Percentiles rank a stretch among this genome's conserved stretches.
These are phyloP conservation scores for Parastagonospora avenae DNA, from an alignment of 2,329 filamentous ascomycete species.

Conservation along the genomic window DNA sequence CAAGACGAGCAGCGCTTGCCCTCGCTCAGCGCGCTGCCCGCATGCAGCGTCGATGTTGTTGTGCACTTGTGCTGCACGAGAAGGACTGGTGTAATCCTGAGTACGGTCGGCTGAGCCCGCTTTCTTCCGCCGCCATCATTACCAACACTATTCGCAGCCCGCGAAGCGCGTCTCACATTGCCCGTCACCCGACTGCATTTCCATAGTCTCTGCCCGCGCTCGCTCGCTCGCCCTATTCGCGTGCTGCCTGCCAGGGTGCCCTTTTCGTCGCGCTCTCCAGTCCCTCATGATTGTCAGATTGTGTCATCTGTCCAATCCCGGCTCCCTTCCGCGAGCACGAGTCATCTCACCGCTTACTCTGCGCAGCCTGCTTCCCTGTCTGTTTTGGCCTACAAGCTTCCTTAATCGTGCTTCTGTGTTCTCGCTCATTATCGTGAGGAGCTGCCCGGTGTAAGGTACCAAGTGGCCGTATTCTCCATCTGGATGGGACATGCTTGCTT, in stretches of 20 bases:
- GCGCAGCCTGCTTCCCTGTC: conserved; percentile 29
- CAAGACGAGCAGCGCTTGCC: conserved; percentile 18
- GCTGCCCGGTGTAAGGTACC: conserved; percentile 34
- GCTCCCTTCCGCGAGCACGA: conserved; percentile 33
- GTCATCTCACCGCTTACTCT: conserved; percentile 44
- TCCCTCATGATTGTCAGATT: conserved; percentile 32
- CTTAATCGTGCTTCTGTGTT: conserved; percentile 29
- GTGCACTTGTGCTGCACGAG: conserved; percentile 7
- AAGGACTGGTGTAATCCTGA: conserved; percentile 18
- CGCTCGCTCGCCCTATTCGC: conserved; percentile 12
- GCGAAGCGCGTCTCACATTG: conserved; percentile 6
- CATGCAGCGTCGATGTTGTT: conserved; percentile 3
- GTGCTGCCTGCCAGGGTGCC: conserved; percentile 19
- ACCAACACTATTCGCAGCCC: conserved; percentile 19
- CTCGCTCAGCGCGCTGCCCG: background rate
- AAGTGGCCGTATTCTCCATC: conserved; percentile 21
- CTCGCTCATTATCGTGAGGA: conserved; percentile 37
- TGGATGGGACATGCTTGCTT: conserved; percentile 28
- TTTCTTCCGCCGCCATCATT: conserved; percentile 13
- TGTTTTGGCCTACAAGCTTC: conserved; percentile 16
- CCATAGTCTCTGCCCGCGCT: conserved; percentile 10
- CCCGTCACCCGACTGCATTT: conserved; percentile 35
- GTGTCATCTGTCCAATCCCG: conserved; percentile 43
- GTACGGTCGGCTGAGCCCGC: conserved; percentile 20
- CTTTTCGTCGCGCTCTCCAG: conserved; percentile 20